Base-by-base conservation (phyloP, 306 rosid species). In the Abrus precatorius region DNA sequence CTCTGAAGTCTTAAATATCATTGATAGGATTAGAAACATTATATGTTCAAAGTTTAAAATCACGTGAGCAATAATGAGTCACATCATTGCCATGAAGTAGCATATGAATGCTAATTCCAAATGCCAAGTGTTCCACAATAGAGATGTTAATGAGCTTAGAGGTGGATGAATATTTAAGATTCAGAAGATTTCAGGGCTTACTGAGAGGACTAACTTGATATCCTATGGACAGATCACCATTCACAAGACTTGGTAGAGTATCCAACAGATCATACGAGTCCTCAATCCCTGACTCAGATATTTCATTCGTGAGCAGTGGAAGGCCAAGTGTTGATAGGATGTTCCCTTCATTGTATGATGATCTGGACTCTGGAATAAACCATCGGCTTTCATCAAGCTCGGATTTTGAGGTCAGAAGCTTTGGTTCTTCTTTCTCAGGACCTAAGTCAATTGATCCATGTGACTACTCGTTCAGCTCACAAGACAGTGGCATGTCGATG, bases 251-350 rank as follows among this genome's bases (percentile, higher is more conserved):
- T 49, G 88, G 84, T 36, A 76, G 75, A 70, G 44, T 86, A 52
- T 14, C 5, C 74, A 81, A 76, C 84, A 93, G 60, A 75, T 13
- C 87, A 9, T 74, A 82, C 8, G 91, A 91, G 73, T 65, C 86
- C 54, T 76, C 85, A 27, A 1, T 59, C 28, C 10, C 66, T 0
- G 97, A 92, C 12, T 78, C 84, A 1, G 97, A 95, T 78, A 92
- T 90, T 74, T 95, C 97, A 48, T 95, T 84, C 27, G 95, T 95
- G 83, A 91, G 95, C 76, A 65, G 76, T 8, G 97, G 83, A 67
- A 87, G 89, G 82, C 90, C 93, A 10, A 89, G 97, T 52, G 1
- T 43, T 44, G 97, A 92, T 12, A 81, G 79, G 54, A 8, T 74
- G 78, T 79, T 83, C 85, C 82, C 92, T 69, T 64, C 87, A 59